Percentiles rank a stretch among this genome's conserved stretches.
Conservation (phyloP, 1,284 basidiomycete species). For the Ustilago nuda region DNA sequence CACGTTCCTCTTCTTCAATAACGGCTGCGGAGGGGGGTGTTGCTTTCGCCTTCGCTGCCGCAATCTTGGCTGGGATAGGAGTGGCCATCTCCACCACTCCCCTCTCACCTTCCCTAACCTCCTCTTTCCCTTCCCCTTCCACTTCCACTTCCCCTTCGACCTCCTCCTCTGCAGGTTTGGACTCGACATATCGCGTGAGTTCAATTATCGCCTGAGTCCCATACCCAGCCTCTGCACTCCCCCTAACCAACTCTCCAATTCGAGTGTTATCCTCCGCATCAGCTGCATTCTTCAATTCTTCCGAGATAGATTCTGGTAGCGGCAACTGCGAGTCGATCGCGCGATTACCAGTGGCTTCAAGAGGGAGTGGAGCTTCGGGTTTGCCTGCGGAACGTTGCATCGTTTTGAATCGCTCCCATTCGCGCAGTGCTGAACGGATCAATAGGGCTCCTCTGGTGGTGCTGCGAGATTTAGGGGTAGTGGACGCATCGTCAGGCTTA, state of each 20-base stretch:
- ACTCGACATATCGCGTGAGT: slow-evolving; percentile 47
- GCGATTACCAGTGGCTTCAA: slow-evolving; percentile 40
- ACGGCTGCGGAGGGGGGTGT: neutral
- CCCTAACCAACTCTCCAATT: slow-evolving; percentile 38
- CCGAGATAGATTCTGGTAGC: slow-evolving; percentile 20
- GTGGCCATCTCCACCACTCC: slow-evolving; percentile 31
- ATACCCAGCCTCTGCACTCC: slow-evolving; percentile 45
- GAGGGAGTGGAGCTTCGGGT: slow-evolving; percentile 51
- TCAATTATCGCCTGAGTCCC: slow-evolving; percentile 54
- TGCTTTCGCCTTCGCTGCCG: slow-evolving; percentile 3
- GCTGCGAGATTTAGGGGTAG: slow-evolving; percentile 34
- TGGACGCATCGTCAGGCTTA: slow-evolving; percentile 27
- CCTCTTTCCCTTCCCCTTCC: slow-evolving; percentile 6
- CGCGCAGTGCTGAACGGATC: slow-evolving; percentile 44
- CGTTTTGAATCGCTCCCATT: slow-evolving; percentile 56
- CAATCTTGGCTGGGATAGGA: slow-evolving; percentile 22
- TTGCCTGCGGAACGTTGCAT: slow-evolving; percentile 49
- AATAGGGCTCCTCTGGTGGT: slow-evolving; percentile 43
- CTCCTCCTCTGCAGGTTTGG: slow-evolving; percentile 15
- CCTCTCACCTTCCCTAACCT: neutral
- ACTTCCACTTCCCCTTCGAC: slow-evolving; percentile 4
- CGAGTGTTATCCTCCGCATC: slow-evolving; percentile 38
- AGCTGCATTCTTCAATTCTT: slow-evolving; percentile 39
- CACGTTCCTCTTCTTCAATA: slow-evolving; percentile 8
- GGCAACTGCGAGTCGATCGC: slow-evolving; percentile 33